Base-by-base conservation (phyloP, 768 basidiomycete genomes). In the Mrakia gelida region DNA sequence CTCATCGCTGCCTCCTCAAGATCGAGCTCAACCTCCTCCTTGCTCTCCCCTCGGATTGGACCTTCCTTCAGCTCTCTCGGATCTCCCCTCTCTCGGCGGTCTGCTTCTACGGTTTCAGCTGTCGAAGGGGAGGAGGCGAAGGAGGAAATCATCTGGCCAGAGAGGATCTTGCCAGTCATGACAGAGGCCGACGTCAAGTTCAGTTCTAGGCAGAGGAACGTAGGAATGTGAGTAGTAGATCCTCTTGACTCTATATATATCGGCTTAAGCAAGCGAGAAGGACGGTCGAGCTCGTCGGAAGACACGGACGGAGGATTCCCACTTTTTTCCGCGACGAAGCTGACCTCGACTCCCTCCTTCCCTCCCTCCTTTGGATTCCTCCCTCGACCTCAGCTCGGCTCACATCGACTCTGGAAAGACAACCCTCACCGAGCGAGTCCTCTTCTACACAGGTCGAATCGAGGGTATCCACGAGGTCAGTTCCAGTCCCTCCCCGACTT, bases 381-480 rank as follows among this genome's bases (percentile, higher is more conserved):
- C 13, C n/a, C 3, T 23, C 75, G 30, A 18, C n/a, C n/a, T 10
- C 70, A 83, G 82, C 34, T 83, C 83, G 5, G 82, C 83, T 13
- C 83, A 84, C 80, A 83, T 84, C 52, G 82, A 97, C 84, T 95
- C 95, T 4, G 97, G 97, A 38, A 99, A 99, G 87, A 99, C 97
- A 0, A 99, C 97, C 2, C 85, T 98, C 81, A 98, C 97, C 41
- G 97, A 99, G 83, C 92, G 97, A 18, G 89, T 98, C 75, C 86
- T 99, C 71, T 99, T 90, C 84, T 99, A 99, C 84, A 98, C 97
- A 41, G 96, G 97, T 32, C 90, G 94, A 38, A 95, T 98, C 84
- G 87, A 91, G 63, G 94, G 94, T 71, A 98, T 99, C 82, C 97
- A 99, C 83, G 97, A 99, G 88, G 95, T 94, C 81, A 80, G 90